Base-by-base conservation (phyloP, 2,329 filamentous ascomycete genomes). In the Akanthomyces dipterigenus region DNA sequence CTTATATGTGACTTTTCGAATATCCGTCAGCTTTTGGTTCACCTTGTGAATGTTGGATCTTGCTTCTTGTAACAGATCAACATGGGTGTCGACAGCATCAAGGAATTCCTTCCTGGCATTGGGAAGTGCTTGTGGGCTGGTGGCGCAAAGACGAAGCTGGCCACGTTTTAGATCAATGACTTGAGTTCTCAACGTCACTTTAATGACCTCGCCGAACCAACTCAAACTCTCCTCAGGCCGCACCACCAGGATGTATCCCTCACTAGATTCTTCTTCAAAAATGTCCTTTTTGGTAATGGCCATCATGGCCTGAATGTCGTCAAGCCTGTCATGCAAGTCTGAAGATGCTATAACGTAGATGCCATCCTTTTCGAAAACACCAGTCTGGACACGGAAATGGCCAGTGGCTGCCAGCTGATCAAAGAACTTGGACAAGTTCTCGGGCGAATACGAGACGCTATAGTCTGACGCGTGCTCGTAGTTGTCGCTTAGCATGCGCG, bases 381-480 rank as follows among this genome's bases (percentile, higher is more conserved):
- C 82, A 24, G 86, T 89, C 63, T 91, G 88, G 18, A 99, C 87
- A 34, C 96, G 83, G 69, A 98, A 96, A 72, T 99, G 95, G 3
- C 90, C 91, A 1, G 90, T 89, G 46, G 89, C 81, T 14, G 91
- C 85, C 9, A 99, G 81, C 26, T 90, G 85, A 66, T 96, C 90
- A 65, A 93, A 89, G 31, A 99, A 83, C 42, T 89, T 86, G 63
- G 88, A 86, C 63, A 96, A 80, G 63, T 84, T 83, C 36, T 90
- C 86, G 9, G 83, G 81, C 5, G 77, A 70, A 49, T 92, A 82
- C 40, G 89, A 87, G 70, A 98, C 89, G 72, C 90, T 96, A 74
- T 95, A 96, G 73, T 99, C 95, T 11, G 92, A 96, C 5, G 91
- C 90, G 70, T 99, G 98, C 73, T 99, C 95, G 70, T 99, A 99